Percentiles rank a stretch among this genome's conserved stretches.
Evolutionary conservation across 257 asterid genomes (phyloP).

Genomic region (Mentha longifolia): DNA sequence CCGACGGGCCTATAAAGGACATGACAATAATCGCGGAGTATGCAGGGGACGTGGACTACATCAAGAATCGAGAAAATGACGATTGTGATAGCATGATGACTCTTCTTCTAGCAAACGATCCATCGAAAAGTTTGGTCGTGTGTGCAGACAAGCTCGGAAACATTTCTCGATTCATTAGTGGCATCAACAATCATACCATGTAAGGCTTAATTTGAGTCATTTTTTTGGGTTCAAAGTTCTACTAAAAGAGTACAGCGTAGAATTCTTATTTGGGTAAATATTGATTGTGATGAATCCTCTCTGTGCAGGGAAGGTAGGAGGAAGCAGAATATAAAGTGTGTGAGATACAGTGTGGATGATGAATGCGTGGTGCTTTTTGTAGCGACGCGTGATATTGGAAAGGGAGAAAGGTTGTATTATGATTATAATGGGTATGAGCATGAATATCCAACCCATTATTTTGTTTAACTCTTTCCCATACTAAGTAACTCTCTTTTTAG

Average conservation of each 20-base stretch:
- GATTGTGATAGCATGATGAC: slow-evolving; percentile 96
- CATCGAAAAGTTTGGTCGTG: slow-evolving; percentile 65
- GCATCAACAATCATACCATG: slow-evolving; percentile 81
- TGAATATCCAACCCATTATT: slow-evolving; percentile 86
- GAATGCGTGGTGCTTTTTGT: slow-evolving; percentile 72
- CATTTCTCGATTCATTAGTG: slow-evolving; percentile 80
- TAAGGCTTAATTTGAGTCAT: slow-evolving; percentile 45
- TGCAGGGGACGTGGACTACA: slow-evolving; percentile 83
- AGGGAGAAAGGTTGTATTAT: slow-evolving; percentile 88
- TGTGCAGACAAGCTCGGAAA: slow-evolving; percentile 93
- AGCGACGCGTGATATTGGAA: slow-evolving; percentile 73
- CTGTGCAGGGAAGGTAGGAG: slow-evolving; percentile 78
- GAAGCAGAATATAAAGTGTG: slow-evolving; percentile 85
- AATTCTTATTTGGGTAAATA: too few species aligned
- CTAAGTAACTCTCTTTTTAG: too few species aligned
- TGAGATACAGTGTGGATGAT: slow-evolving; percentile 68
- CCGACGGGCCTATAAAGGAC: slow-evolving; percentile 87
- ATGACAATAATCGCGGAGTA: slow-evolving; percentile 78
- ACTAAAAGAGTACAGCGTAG: not conserved
- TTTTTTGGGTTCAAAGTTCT: too few species aligned
- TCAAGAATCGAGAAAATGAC: slow-evolving; percentile 69
- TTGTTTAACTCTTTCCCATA: slow-evolving; percentile 33
- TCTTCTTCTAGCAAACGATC: slow-evolving; percentile 68
- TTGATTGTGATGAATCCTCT: too few species aligned
- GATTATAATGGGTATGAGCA: slow-evolving; percentile 90